A percentile compares a stretch with the other conserved stretches of the same genome.
These are phyloP conservation scores for Eragrostis nindensis DNA, from an alignment of 176 grass and related monocot genomes.

Conservation along the genomic window DNA sequence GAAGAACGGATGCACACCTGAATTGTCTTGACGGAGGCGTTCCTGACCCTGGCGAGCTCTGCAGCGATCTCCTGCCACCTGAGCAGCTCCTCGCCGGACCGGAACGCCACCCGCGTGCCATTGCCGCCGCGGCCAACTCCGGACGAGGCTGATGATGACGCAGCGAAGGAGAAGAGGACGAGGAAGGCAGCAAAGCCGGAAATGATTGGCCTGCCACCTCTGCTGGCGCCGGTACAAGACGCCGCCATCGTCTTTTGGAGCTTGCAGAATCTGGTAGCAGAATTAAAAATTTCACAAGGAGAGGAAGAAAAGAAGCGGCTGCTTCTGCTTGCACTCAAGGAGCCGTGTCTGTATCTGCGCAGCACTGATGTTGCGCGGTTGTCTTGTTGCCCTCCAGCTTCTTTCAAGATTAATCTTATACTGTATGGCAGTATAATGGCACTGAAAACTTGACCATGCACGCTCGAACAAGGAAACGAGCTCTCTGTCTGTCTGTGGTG, in stretches of 20 bases:
- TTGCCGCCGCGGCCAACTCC: conserved; percentile 16
- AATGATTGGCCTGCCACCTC: conserved; percentile 28
- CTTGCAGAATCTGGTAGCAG: conserved; percentile 26
- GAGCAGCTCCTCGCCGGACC: conserved; percentile 20
- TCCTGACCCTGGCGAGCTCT: conserved; percentile 53
- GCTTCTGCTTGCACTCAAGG: neutral
- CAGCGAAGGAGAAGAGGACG: neutral
- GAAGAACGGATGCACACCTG: conserved; percentile 33
- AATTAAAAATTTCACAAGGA: neutral
- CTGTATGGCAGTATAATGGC: conserved; percentile 14
- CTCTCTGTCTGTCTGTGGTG: neutral
- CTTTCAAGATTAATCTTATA: neutral
- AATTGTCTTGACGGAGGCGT: conserved; percentile 62
- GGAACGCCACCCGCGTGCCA: conserved; percentile 31
- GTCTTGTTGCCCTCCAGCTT: conserved; percentile 39
- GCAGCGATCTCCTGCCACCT: conserved; percentile 42
- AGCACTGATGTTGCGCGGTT: conserved; percentile 2
- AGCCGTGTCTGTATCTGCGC: conserved; percentile 30
- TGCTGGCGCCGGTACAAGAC: neutral
- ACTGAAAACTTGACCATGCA: neutral
- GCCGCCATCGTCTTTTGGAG: conserved; percentile 46
- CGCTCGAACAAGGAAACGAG: neutral
- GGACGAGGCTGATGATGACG: neutral
- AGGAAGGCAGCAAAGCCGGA: conserved; percentile 34
- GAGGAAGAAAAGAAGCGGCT: neutral